phyloP scores from a whole-genome alignment of 352 stramenopile genomes.

The Phytophthora sp. region DNA sequence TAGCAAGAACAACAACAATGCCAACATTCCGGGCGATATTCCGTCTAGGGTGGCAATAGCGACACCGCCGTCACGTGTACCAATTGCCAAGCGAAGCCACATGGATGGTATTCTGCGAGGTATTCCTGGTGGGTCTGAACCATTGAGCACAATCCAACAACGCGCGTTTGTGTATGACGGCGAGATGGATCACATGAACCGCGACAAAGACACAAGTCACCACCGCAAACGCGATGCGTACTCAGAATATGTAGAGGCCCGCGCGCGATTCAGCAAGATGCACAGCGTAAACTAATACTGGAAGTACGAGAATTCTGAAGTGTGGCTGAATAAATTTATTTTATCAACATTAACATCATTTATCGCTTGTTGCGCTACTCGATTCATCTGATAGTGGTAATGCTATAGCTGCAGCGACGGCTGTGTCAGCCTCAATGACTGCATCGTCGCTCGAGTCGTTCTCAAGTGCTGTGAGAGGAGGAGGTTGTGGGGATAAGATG shows the following conservation, averaged over 20 bases:
- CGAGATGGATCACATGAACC: conserved; percentile 85
- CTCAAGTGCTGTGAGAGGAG: neutral
- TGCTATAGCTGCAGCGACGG: conserved; percentile 15
- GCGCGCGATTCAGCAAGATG: conserved; percentile 90
- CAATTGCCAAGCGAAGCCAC: conserved; percentile 73
- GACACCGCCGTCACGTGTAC: conserved; percentile 42
- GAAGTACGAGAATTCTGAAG: too few relatives aligned
- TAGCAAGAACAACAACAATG: conserved; percentile 23
- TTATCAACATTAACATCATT: conserved; percentile 14
- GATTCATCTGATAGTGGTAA: conserved; percentile 20
- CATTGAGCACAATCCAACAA: conserved; percentile 49
- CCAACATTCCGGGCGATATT: conserved; percentile 15
- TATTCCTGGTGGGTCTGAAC: conserved; percentile 44
- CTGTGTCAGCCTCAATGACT: conserved; percentile 11
- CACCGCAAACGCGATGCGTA: conserved; percentile 87
- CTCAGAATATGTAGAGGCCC: conserved; percentile 89
- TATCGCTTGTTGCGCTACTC: conserved; percentile 4
- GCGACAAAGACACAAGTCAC: conserved; percentile 70
- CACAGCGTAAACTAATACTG: conserved; percentile 89
- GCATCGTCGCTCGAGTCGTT: conserved; percentile 7
- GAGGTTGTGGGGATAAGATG: neutral
- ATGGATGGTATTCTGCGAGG: conserved; percentile 79
- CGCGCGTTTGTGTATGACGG: conserved; percentile 65
- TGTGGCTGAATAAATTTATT: too few relatives aligned
- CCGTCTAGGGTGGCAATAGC: conserved; percentile 1